Percentiles rank a stretch among this genome's conserved stretches.
Conservation (phyloP, 2,329 filamentous ascomycete species). For the Xylaria sp. region DNA sequence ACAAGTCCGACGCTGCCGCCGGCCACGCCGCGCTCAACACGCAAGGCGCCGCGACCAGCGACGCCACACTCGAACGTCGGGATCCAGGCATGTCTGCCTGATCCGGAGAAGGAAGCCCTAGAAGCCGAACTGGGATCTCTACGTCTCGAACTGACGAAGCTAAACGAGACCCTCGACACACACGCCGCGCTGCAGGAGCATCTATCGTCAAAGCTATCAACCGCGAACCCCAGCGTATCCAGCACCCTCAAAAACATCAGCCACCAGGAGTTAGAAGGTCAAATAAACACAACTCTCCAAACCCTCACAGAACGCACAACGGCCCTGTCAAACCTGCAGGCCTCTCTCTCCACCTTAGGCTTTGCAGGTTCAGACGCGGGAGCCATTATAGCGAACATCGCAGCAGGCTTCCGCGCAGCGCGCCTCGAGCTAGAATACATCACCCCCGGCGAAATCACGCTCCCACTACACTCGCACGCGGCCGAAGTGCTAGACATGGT, state of each 20-base stretch:
- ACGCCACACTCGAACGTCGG: constrained; percentile 52
- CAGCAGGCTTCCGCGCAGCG: constrained; percentile 64
- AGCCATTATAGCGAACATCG: constrained; percentile 62
- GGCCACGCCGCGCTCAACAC: constrained; percentile 54
- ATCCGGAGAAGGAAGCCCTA: constrained; percentile 56
- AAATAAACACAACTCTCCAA: constrained; percentile 57
- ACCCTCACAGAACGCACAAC: constrained; percentile 61
- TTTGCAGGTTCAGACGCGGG: constrained; percentile 61
- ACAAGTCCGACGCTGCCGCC: constrained; percentile 56
- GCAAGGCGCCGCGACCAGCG: constrained; percentile 19
- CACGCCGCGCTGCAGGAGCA: constrained; percentile 57
- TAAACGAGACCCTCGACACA: constrained; percentile 59
- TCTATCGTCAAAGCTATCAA: constrained; percentile 44
- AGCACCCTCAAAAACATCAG: constrained; percentile 2
- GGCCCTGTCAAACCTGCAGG: constrained; percentile 58
- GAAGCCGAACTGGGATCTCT: constrained; percentile 62
- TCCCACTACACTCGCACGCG: constrained; percentile 64
- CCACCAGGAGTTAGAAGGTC: constrained; percentile 54
- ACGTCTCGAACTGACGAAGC: constrained; percentile 60
- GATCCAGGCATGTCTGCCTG: constrained; percentile 57
- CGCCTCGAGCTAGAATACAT: constrained; percentile 72
- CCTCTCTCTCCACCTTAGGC: constrained; percentile 61
- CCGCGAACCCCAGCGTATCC: constrained; percentile 20
- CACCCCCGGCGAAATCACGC: constrained; percentile 66
- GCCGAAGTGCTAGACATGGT: constrained; percentile 67